Evolutionary conservation across 345 rosid species (phyloP).

Genomic region (Durio zibethinus): DNA sequence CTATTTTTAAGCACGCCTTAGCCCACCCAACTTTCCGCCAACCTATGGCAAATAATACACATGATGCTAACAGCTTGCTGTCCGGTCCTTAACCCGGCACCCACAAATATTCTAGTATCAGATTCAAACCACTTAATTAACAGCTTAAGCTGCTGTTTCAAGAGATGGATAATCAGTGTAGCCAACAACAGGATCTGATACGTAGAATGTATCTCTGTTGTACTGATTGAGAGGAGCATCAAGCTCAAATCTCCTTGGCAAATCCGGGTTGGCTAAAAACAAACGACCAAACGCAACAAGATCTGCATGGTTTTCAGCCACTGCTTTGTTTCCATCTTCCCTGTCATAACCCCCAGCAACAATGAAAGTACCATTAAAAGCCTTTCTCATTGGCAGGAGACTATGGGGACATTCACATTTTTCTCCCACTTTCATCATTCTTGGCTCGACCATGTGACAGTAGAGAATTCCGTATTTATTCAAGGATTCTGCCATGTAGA

Average conservation of each 20-base stretch:
- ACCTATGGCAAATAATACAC: no score
- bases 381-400: constrained; percentile 57
- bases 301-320: constrained; percentile 46
- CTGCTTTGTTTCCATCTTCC: constrained; percentile 52
- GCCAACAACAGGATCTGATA: constrained; percentile 48
- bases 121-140: no score
- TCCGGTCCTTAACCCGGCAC: no score
- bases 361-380: constrained; percentile 58
- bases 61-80: no score
- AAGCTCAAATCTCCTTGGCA: constrained; percentile 57
- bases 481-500: constrained; percentile 56
- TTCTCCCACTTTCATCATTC: constrained; percentile 43
- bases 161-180: constrained; percentile 72
- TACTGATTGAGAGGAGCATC: constrained; percentile 56
- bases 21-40: no score
- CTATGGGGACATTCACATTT: constrained; percentile 30
- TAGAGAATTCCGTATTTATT: constrained; percentile 50
- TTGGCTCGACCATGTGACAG: constrained; percentile 67
- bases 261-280: constrained; percentile 66
- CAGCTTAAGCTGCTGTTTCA: constrained; percentile 14
- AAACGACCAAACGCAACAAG: constrained; percentile 55
- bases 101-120: no score
- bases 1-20: no score
- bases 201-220: constrained; percentile 45
- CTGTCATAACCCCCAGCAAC: constrained; percentile 55